Base-by-base conservation (phyloP, 805 yeast species). In the Nakazawaea sp. region DNA sequence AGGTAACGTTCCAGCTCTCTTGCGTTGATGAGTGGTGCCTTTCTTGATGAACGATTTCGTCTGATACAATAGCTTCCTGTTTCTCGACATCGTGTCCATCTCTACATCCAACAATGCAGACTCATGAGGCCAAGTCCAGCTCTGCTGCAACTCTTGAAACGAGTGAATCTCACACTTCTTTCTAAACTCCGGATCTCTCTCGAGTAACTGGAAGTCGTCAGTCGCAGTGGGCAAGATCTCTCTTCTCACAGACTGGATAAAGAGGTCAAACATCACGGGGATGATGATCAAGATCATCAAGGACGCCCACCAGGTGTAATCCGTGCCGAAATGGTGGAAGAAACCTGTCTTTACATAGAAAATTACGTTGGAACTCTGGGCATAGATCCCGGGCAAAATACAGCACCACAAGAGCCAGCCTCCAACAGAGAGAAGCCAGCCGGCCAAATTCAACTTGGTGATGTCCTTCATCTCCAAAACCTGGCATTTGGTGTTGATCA, bases 371-470 rank as follows among this genome's bases (percentile, higher is more conserved):
- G 52, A 72, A 52, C 61, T 72, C 46, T 52, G 58, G 50, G 58
- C 63, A 54, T 85, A 81, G n/a, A 89, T 59, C 3, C 68, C 70
- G 52, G 89, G 84, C 32, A 90, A 71, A 20, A 88, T 55, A 38
- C 83, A 67, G 55, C 85, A 78, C 96, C 97, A 92, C 10, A 79
- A 48, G 6, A 83, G 60, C 80, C 94, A 92, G 1, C 97, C 98
- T 18, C 80, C 75, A 23, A 78, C 78, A 0, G 96, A 85, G 12
- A 88, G 66, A 10, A 72, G 51, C 43, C 79, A 70, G 1, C 92
- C 76, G 0, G 77, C 75, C 46, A 77, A 62, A 17, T 84, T 80
- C 27, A 86, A 51, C 64, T 84, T 70, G 11, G 83, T 80, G 41
- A 86, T 66, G 43, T 74, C 65, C 47, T 80, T 84, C 78, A 85